phyloP scores from a whole-genome alignment of 371 early-diverging fungal genomes.

The Syncephalastrum contaminatum region DNA sequence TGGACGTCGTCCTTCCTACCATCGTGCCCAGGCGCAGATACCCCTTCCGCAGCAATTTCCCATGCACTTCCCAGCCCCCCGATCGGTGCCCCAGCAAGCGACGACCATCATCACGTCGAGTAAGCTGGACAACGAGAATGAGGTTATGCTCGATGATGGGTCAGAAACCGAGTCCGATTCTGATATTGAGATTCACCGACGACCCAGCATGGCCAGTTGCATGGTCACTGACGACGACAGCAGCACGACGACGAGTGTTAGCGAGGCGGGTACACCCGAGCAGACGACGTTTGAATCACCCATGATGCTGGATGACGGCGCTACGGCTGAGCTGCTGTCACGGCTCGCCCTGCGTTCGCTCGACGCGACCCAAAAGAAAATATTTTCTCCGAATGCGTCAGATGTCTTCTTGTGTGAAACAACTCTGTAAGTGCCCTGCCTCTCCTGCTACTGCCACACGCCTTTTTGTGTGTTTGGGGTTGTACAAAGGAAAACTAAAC shows the following conservation, averaged over 20 bases:
- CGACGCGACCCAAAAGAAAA: conserved; percentile 12
- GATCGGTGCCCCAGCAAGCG: conserved; percentile 1
- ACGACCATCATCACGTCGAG: conserved; percentile 3
- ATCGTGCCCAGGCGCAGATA: not conserved
- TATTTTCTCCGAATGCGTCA: conserved; percentile 28
- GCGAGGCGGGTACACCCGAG: conserved; percentile 40
- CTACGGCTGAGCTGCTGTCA: conserved; percentile 18
- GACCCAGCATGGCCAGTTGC: not conserved
- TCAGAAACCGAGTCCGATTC: not conserved
- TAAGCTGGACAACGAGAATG: conserved; percentile 2
- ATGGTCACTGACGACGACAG: conserved; percentile 3
- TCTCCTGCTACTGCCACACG: too few relatives aligned
- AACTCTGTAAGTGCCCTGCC: conserved; percentile 19
- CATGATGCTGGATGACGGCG: conserved; percentile 20
- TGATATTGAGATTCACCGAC: too few relatives aligned
- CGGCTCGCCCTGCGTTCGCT: conserved; percentile 23
- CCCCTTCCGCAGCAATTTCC: not conserved
- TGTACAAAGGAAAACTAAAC: not conserved
- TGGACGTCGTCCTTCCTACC: not conserved
- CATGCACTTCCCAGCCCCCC: not conserved
- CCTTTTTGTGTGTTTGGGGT: conserved; percentile 4
- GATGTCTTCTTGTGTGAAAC: conserved; percentile 41
- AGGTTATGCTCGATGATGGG: not conserved
- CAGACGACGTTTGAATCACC: conserved; percentile 13
- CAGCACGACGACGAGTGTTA: conserved; percentile 14